Base-by-base conservation (phyloP, 2,329 filamentous ascomycete genomes). In the Aspergillus sclerotialis region DNA sequence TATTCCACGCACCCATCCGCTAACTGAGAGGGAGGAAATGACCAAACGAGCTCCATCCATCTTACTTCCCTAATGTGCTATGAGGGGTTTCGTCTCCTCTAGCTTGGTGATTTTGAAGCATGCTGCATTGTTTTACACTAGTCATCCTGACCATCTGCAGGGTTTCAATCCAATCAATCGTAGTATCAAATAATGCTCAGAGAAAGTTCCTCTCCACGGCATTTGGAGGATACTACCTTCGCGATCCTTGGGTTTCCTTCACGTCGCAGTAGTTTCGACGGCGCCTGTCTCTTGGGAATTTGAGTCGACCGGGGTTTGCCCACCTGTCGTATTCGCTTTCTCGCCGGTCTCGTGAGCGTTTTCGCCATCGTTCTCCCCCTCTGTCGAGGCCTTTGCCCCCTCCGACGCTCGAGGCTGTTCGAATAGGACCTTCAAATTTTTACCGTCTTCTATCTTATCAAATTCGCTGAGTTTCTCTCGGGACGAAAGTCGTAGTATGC, bases 401-500 rank as follows among this genome's bases (percentile, higher is more conserved):
- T 49, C 44, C 23, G 30, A 19, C 14, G 46, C 35, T 30, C 49
- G 41, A 30, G 53, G 38, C 9, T 30, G 39, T 35, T 63, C 62
- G 38, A 73, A 70, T 39, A 75, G 63, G 39, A 63, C 58, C 41
- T 74, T 66, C 40, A 80, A 56, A 43, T 86, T 84, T 54, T 83
- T 84, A 26, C 84, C 80, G 45, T 88, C 81, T 36, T 94, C 88
- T 30, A 94, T 84, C 59, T 83, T 86, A 60, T 96, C 89, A 58
- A 96, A 92, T 13, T 79, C 67, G 28, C 78, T 74, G 45, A 96
- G 73, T 49, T 82, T 83, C 37, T 72, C 78, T 44, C 78, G 78
- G 36, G 83, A 80, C 7, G 87, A 84, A 44, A 94, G 76, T 33
- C 92, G 79, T 43, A 98, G 67, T 4, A 87, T 85, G 47, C 89